Base-by-base conservation (phyloP, 345 rosid genomes). In the Salix arbutifolia region DNA sequence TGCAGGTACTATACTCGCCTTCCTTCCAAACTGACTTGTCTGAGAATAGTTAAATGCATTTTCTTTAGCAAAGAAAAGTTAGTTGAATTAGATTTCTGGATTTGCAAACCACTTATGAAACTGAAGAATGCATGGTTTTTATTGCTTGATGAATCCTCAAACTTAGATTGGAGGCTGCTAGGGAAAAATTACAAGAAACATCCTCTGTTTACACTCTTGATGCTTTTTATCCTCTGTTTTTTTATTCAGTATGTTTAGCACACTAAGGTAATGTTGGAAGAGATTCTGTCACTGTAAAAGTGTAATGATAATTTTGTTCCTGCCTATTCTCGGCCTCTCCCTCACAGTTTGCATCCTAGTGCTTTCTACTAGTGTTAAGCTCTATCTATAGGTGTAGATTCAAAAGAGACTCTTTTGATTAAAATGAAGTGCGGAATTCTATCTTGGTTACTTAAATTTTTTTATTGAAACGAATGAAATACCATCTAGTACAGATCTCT, bases 1-100 rank as follows among this genome's bases (percentile, higher is more conserved):
- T 90, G 92, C 89, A 87, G 89, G 93, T 90, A 84, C 52, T 28
- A 35, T 25, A 30, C 72, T 53, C 46, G 11, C 53, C 33, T 60
- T 28, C 72, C 72, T 61, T 42, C 33, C 44, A 17, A 40, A 23
- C 21, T 75, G 53, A 75, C 67, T 26, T 28, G 30, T 46, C 26
- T 28, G 23, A 16, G 31, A 65, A 25, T 18, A 18, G 58, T 52
- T 52, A 17, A 52, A 18, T 17, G 58, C 58, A 58, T 10, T 19
- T 42, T 64, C 21, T 13, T 30, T 12, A 11, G 19, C 68, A 17
- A 40, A 62, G 17, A 64, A 25, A 28, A 28, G n/a, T 44, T 30
- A 2, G 14, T 10, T 5, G 21, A 64, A 42, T 9, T 28, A 7
- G 56, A 40, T 40, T 5, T 6, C 18, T 19, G 18, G n/a, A 50